Conservation (phyloP, 2,329 filamentous ascomycete species). For the Aspergillus proliferans region DNA sequence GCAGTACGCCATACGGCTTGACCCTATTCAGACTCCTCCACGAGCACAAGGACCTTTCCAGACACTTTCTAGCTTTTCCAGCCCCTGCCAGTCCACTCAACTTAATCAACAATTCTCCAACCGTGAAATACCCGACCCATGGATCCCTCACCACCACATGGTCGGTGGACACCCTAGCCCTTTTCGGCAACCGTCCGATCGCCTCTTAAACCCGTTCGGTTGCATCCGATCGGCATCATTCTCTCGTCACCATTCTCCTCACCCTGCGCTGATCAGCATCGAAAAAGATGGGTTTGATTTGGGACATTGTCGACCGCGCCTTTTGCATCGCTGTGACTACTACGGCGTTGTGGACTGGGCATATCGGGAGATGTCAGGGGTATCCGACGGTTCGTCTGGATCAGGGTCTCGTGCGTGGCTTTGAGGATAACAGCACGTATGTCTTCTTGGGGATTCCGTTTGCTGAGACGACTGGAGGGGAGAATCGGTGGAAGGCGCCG, state of each 20-base stretch:
- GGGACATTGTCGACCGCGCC: too few species aligned
- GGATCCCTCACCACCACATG: neutral
- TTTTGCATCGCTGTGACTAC: neutral
- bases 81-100: neutral
- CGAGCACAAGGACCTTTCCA: too few species aligned
- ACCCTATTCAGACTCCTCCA: too few species aligned
- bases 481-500: slow-evolving; percentile 18
- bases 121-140: neutral
- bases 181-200: neutral
- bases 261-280: too few species aligned
- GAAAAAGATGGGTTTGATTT: too few species aligned
- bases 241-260: neutral
- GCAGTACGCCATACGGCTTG: too few species aligned
- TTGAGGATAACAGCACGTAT: slow-evolving; percentile 18
- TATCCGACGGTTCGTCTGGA: slow-evolving; percentile 9
- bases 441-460: slow-evolving; percentile 20
- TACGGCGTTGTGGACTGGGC: too few species aligned
- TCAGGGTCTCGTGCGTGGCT: slow-evolving; percentile 18
- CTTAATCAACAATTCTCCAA: neutral
- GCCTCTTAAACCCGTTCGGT: neutral
- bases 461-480: slow-evolving; percentile 13
- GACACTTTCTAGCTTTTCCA: too few species aligned
- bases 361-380: neutral
- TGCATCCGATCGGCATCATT: neutral
- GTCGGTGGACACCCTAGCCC: neutral